Evolutionary conservation across 129 eudicot species (phyloP).

Genomic region (Calendula officinalis): DNA sequence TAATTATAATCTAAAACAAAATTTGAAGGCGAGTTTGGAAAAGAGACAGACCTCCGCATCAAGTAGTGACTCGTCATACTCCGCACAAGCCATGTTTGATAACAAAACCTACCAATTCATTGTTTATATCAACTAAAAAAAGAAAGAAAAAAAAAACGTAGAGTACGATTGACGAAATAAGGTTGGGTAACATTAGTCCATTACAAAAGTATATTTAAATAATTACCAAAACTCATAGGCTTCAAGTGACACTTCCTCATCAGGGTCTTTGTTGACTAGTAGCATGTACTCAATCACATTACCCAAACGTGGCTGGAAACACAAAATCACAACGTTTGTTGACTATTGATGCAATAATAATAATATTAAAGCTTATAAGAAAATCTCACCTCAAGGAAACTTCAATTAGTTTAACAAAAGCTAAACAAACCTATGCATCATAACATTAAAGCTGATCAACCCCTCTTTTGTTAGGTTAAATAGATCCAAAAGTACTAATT

Average conservation of each 20-base stretch:
- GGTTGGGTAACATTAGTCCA: slow-evolving; percentile 30
- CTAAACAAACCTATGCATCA: slow-evolving; percentile 77
- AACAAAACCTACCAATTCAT: no score
- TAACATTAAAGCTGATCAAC: no score
- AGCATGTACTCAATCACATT: slow-evolving; percentile 87
- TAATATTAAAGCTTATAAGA: background rate
- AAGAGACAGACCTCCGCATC: no score
- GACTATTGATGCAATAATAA: background rate
- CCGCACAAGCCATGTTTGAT: no score
- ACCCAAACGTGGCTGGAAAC: slow-evolving; percentile 79
- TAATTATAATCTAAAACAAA: slow-evolving; percentile 18
- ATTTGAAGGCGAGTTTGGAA: no score
- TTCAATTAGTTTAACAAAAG: slow-evolving; percentile 93
- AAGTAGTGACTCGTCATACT: no score
- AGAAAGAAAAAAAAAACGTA: background rate
- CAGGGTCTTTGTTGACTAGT: slow-evolving; percentile 93
- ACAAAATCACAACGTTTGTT: slow-evolving; percentile 14
- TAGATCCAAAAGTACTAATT: no score
- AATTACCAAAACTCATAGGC: slow-evolving; percentile 97
- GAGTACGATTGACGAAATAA: background rate
- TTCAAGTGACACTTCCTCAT: slow-evolving; percentile 97
- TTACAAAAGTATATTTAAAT: background rate
- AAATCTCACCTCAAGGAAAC: slow-evolving; percentile 80
- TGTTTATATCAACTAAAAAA: no score
- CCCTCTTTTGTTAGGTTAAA: no score